Conservation (phyloP, 164 flowering plant species). For the Kingdonia uniflora region DNA sequence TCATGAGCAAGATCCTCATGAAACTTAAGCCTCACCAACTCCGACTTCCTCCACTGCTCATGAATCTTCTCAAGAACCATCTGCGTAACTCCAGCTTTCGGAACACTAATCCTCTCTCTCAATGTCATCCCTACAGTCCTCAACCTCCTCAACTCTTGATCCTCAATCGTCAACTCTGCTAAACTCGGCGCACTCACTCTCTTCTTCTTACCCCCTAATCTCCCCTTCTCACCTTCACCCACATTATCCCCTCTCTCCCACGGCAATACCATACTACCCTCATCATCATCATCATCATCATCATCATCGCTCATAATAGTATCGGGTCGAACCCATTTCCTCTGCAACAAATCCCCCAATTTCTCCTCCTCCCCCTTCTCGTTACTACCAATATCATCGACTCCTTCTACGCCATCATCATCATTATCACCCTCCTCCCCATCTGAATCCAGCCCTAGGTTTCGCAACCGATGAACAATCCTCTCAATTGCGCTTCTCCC, state of each 20-base stretch:
- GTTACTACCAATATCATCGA: constrained; percentile 14
- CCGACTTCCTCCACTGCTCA: constrained; percentile 75
- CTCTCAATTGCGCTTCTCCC: constrained; percentile 55
- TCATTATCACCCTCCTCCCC: constrained; percentile 34
- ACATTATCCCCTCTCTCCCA: constrained; percentile 63
- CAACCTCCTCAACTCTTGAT: constrained; percentile 73
- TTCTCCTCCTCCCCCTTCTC: constrained; percentile 44
- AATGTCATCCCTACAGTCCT: constrained; percentile 66
- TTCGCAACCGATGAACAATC: constrained; percentile 68
- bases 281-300: constrained; percentile 23
- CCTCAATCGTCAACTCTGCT: constrained; percentile 87
- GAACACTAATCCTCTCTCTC: constrained; percentile 68
- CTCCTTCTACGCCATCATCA: constrained; percentile 29
- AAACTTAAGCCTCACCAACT: constrained; percentile 86
- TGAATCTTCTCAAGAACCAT: constrained; percentile 78
- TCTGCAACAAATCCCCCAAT: constrained; percentile 65
- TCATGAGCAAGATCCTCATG: constrained; percentile 78
- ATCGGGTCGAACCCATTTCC: constrained; percentile 86
- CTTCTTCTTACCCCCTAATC: constrained; percentile 30
- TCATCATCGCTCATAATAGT: constrained; percentile 26
- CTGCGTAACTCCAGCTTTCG: constrained; percentile 87
- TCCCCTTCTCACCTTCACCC: constrained; percentile 28
- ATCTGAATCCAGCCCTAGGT: constrained; percentile 59
- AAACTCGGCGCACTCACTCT: constrained; percentile 53
- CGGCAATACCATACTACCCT: constrained; percentile 38